These are phyloP conservation scores for Apiospora rasikravindrae DNA, from an alignment of 2,329 filamentous ascomycete genomes.

Conservation along the genomic window DNA sequence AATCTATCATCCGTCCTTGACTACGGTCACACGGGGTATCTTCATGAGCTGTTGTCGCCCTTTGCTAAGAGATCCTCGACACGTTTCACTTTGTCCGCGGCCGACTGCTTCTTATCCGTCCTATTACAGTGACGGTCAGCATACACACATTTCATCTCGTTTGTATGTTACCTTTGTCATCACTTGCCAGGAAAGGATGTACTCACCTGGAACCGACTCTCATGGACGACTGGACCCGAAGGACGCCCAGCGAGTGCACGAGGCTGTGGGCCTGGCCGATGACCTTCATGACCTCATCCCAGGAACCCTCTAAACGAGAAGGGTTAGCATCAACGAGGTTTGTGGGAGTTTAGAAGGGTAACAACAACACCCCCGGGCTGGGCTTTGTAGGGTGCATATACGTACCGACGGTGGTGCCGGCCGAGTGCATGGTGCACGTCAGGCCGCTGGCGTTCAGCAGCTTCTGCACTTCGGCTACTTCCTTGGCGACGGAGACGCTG, in stretches of 20 bases:
- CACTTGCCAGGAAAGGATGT: too few species aligned
- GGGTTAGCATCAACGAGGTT: not conserved
- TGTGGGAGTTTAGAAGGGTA: not conserved
- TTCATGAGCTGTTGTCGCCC: conserved; percentile 21
- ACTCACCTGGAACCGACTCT: conserved; percentile 77
- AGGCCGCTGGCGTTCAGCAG: conserved; percentile 82
- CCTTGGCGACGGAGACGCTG: conserved; percentile 74
- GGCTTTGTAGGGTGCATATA: too few species aligned
- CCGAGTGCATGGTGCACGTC: conserved; percentile 88
- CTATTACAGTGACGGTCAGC: conserved; percentile 45
- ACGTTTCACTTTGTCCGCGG: conserved; percentile 77
- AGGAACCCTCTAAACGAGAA: conserved; percentile 74
- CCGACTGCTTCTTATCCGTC: conserved; percentile 84
- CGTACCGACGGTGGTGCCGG: conserved; percentile 89
- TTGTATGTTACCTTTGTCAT: not conserved
- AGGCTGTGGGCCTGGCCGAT: conserved; percentile 86
- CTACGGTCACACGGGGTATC: not conserved
- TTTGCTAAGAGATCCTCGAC: conserved; percentile 56
- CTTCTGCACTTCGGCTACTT: conserved; percentile 88
- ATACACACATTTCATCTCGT: not conserved
- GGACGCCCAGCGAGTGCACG: conserved; percentile 77
- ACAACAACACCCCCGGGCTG: too few species aligned
- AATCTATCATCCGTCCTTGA: not conserved
- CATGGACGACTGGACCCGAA: conserved; percentile 88
- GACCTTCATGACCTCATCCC: conserved; percentile 84